Percentiles rank a stretch among this genome's conserved stretches.
Evolutionary conservation across 139 green algal species (phyloP).

Genomic region (Chlamydomonas incerta): DNA sequence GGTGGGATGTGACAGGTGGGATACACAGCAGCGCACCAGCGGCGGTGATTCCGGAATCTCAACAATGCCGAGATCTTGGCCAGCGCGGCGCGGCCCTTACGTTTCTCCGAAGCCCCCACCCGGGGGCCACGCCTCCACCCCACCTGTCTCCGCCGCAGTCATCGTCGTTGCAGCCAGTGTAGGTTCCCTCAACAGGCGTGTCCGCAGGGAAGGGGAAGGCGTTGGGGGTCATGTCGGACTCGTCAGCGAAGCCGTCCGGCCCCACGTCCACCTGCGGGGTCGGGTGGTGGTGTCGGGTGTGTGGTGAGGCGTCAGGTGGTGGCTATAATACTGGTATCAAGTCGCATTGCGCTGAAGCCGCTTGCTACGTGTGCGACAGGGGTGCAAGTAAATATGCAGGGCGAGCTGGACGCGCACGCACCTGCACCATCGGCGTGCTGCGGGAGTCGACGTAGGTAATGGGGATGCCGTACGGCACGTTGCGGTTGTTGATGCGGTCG

Average conservation of each 20-base stretch:
- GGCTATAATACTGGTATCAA: no score
- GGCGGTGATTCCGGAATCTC: no score
- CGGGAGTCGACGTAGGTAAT: background rate
- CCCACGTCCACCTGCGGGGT: background rate
- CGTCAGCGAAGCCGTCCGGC: background rate
- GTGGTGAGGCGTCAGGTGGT: background rate
- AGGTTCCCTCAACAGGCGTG: constrained; percentile 17
- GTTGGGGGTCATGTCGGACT: background rate
- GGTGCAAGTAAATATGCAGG: no score
- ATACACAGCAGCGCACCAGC: no score
- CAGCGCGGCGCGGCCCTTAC: no score
- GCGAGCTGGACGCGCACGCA: no score
- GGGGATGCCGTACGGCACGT: constrained; percentile 1
- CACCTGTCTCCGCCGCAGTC: constrained; percentile 21
- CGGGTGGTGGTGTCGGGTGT: background rate
- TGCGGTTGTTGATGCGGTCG: background rate
- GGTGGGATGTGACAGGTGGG: no score
- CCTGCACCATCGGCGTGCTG: background rate
- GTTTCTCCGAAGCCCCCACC: no score
- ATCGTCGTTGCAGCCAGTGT: constrained; percentile 3
- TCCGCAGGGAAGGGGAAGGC: background rate
- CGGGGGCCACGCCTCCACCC: no score
- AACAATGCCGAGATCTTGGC: no score
- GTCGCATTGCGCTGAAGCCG: no score
- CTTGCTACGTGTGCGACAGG: no score